These are phyloP conservation scores for Panaeolus cyanescens DNA, from an alignment of 768 basidiomycete species.

Conservation along the genomic window DNA sequence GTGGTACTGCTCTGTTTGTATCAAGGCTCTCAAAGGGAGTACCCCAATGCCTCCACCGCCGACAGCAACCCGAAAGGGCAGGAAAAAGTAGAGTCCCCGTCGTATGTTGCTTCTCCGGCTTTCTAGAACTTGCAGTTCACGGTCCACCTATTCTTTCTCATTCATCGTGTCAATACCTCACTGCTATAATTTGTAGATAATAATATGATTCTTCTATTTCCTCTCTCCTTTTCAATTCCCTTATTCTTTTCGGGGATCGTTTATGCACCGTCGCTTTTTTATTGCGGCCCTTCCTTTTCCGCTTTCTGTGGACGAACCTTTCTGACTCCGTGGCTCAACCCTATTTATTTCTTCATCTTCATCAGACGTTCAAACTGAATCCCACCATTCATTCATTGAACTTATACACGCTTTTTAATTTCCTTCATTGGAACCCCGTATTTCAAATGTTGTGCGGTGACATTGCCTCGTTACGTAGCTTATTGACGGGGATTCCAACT, in stretches of 20 bases:
- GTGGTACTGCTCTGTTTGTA: conserved; percentile 57
- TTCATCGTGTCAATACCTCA: neutral
- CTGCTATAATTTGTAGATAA: neutral
- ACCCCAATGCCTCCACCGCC: conserved; percentile 17
- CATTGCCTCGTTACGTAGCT: neutral
- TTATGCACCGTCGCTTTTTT: neutral
- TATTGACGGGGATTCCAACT: neutral
- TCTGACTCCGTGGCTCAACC: neutral
- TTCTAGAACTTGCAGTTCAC: neutral
- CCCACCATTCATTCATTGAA: neutral
- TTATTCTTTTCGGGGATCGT: neutral
- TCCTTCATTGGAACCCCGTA: neutral
- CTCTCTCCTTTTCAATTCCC: neutral
- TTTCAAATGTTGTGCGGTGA: neutral
- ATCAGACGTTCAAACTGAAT: neutral
- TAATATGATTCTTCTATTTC: neutral
- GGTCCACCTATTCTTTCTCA: neutral
- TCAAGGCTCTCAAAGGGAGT: conserved; percentile 30
- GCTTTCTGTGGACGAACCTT: neutral
- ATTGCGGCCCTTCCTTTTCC: neutral
- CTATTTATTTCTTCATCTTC: neutral
- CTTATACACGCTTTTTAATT: neutral
- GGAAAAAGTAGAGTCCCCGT: conserved; percentile 16
- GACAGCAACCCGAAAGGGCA: conserved; percentile 14
- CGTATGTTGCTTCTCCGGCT: neutral